These are phyloP conservation scores for Solanum rostratum DNA, from an alignment of 257 asterid genomes.

Conservation along the genomic window DNA sequence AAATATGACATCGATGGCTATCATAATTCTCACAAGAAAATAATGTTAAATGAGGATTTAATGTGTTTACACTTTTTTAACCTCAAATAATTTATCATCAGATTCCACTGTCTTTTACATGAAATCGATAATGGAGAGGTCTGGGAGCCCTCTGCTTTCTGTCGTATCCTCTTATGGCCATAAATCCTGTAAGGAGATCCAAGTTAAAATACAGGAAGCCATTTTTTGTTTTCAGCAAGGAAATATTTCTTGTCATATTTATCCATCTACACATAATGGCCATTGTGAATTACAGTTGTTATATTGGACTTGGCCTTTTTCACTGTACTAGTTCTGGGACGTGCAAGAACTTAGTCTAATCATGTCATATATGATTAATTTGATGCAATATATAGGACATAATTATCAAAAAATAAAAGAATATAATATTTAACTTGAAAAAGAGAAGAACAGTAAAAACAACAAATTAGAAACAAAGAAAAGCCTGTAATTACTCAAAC, in stretches of 20 bases:
- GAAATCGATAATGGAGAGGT: neutral
- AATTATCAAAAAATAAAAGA: too few relatives aligned
- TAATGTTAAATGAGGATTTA: neutral
- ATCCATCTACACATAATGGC: neutral
- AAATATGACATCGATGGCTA: neutral
- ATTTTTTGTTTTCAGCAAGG: neutral
- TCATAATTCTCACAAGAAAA: neutral
- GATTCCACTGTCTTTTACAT: neutral
- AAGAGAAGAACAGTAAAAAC: too few relatives aligned
- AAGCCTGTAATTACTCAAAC: too few relatives aligned
- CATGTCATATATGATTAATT: too few relatives aligned
- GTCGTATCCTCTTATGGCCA: constrained; percentile 6
- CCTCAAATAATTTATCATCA: neutral
- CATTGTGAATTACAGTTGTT: neutral
- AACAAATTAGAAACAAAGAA: too few relatives aligned
- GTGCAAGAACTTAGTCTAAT: too few relatives aligned
- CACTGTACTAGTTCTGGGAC: too few relatives aligned
- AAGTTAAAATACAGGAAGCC: neutral
- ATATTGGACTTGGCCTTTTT: neutral
- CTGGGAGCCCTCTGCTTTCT: constrained; percentile 4
- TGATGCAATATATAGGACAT: too few relatives aligned
- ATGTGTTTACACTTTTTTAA: neutral
- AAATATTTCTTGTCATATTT: neutral
- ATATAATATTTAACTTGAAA: too few relatives aligned
- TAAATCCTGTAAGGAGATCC: neutral